Evolutionary conservation across 495 filamentous ascomycete species (phyloP).

Genomic region (Evernia prunastri): DNA sequence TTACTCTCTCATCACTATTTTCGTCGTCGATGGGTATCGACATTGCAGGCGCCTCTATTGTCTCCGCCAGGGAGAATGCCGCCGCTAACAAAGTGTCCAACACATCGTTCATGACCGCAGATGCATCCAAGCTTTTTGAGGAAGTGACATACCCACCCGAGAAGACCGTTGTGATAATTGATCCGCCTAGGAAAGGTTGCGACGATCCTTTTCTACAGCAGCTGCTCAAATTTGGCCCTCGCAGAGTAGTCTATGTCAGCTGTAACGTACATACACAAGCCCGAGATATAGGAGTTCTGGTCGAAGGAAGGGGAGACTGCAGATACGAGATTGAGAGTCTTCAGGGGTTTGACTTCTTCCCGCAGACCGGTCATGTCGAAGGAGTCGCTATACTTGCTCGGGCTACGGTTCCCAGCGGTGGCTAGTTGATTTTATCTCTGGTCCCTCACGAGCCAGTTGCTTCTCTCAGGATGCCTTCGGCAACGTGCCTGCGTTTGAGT

Average conservation of each 20-base stretch:
- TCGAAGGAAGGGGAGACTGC: slow-evolving; percentile 47
- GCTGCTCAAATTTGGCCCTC: slow-evolving; percentile 66
- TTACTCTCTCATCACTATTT: slow-evolving; percentile 83
- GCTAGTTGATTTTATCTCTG: background rate
- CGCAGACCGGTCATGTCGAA: slow-evolving; percentile 95
- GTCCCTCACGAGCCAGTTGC: background rate
- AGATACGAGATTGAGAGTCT: slow-evolving; percentile 87
- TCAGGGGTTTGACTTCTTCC: slow-evolving; percentile 94
- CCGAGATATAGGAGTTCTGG: slow-evolving; percentile 78
- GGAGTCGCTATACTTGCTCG: slow-evolving; percentile 71
- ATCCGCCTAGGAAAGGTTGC: slow-evolving; percentile 92
- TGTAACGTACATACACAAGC: slow-evolving; percentile 99
- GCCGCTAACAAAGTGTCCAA: slow-evolving; percentile 61
- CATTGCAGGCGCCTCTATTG: slow-evolving; percentile 64
- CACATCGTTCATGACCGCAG: slow-evolving; percentile 75
- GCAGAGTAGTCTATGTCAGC: slow-evolving; percentile 82
- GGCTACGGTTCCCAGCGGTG: background rate
- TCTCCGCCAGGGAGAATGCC: slow-evolving; percentile 72
- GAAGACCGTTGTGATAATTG: slow-evolving; percentile 83
- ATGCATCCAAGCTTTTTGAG: slow-evolving; percentile 76
- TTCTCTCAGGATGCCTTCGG: background rate
- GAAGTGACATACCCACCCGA: slow-evolving; percentile 61
- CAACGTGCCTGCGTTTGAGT: background rate
- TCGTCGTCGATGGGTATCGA: slow-evolving; percentile 62
- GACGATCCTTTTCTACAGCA: slow-evolving; percentile 78